These are phyloP conservation scores for Toxicodendron radicans DNA, from an alignment of 345 rosid species.

Conservation along the genomic window DNA sequence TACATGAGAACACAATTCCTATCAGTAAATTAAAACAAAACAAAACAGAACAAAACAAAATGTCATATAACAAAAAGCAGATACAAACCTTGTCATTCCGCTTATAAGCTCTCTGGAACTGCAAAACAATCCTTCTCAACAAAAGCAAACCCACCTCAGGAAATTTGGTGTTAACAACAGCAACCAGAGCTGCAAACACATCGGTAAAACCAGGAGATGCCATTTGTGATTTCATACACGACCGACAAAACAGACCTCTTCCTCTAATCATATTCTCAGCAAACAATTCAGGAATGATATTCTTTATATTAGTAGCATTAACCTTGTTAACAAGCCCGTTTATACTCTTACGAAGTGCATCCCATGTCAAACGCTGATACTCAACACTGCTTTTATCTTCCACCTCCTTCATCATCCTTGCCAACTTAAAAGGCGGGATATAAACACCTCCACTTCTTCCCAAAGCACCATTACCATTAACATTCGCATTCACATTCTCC, in stretches of 20 bases:
- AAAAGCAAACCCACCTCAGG: constrained; percentile 88
- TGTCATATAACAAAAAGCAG: background rate
- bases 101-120: constrained; percentile 93
- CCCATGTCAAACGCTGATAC: constrained; percentile 92
- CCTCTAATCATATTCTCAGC: constrained; percentile 89
- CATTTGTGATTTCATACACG: constrained; percentile 96
- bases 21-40: constrained; percentile 5
- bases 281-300: constrained; percentile 81
- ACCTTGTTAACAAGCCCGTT: constrained; percentile 91
- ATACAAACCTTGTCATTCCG: constrained; percentile 77
- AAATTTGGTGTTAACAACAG: constrained; percentile 84
- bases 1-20: background rate
- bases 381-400: constrained; percentile 80
- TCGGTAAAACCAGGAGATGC: constrained; percentile 92
- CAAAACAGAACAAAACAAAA: background rate
- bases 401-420: constrained; percentile 85
- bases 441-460: constrained; percentile 84
- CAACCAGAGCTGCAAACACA: constrained; percentile 82
- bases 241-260: constrained; percentile 86
- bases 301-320: constrained; percentile 80
- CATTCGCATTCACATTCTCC: constrained; percentile 36
- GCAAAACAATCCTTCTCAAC: constrained; percentile 79
- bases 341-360: constrained; percentile 93
- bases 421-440: constrained; percentile 86
- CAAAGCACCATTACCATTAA: constrained; percentile 26